phyloP scores from a whole-genome alignment of 805 yeast genomes.

The Kluyveromyces dobzhanskii region DNA sequence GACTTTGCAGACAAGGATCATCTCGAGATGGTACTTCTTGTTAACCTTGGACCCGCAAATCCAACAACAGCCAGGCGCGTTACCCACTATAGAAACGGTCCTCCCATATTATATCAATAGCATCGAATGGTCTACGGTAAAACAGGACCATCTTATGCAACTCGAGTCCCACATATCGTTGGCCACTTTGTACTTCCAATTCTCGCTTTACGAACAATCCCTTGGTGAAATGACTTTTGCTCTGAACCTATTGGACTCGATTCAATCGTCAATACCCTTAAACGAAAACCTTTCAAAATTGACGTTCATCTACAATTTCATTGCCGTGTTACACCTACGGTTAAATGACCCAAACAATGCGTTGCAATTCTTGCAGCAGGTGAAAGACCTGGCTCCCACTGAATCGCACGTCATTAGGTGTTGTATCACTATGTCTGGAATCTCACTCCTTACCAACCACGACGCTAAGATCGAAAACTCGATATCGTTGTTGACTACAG shows the following conservation, averaged over 20 bases:
- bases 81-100: constrained; percentile 6
- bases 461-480: constrained; percentile 1
- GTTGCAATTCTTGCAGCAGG: constrained; percentile 1
- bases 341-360: constrained; percentile 4
- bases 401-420: constrained; percentile 3
- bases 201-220: constrained; percentile 7
- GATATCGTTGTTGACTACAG: not conserved
- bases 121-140: constrained; percentile 4
- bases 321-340: constrained; percentile 6
- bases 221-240: constrained; percentile 6
- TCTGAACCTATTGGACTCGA: constrained; percentile 1
- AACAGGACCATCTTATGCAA: constrained; percentile 4
- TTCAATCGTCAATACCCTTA: not conserved
- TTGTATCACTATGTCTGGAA: not conserved
- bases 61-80: constrained; percentile 3
- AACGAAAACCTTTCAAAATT: constrained; percentile 3
- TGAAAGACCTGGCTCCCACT: constrained; percentile 4
- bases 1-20: constrained; percentile 9
- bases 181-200: constrained; percentile 9
- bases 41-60: constrained; percentile 7
- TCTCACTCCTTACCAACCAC: constrained; percentile 2
- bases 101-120: constrained; percentile 8
- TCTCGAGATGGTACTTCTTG: constrained; percentile 5
- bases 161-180: constrained; percentile 8
- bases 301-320: constrained; percentile 7